Conservation (phyloP, 352 stramenopile species). For the Globisporangium okanoganense region DNA sequence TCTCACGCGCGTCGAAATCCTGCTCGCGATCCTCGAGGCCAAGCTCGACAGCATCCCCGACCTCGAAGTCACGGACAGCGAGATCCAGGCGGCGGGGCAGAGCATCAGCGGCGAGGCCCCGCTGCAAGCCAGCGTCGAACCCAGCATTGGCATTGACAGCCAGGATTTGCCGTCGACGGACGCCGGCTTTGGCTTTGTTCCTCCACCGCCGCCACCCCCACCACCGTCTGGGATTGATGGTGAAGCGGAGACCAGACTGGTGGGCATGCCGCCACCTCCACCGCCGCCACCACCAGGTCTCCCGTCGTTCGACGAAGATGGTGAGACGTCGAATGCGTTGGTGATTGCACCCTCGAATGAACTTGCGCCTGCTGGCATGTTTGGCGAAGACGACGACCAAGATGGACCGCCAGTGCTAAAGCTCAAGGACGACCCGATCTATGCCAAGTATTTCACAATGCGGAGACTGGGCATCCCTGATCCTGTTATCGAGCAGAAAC, state of each 20-base stretch:
- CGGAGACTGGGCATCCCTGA: slow-evolving; percentile 65
- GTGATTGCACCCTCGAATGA: slow-evolving; percentile 27
- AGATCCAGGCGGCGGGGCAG: slow-evolving; percentile 38
- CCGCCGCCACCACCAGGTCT: slow-evolving; percentile 27
- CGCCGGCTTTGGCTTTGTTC: slow-evolving; percentile 17
- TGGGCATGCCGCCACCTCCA: slow-evolving; percentile 26
- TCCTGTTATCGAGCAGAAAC: slow-evolving; percentile 73
- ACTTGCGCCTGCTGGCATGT: slow-evolving; percentile 12
- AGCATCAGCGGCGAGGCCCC: slow-evolving; percentile 21
- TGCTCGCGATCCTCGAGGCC: slow-evolving; percentile 79
- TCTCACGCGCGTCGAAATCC: slow-evolving; percentile 80
- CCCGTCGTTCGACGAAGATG: slow-evolving; percentile 23
- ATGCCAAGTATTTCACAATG: slow-evolving; percentile 88
- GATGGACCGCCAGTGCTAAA: slow-evolving; percentile 51
- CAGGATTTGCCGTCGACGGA: slow-evolving; percentile 58
- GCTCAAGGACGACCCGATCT: slow-evolving; percentile 78
- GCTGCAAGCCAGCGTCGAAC: neutral
- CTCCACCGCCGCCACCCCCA: slow-evolving; percentile 47
- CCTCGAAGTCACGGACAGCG: slow-evolving; percentile 58
- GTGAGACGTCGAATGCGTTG: slow-evolving; percentile 21
- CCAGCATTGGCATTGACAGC: slow-evolving; percentile 54
- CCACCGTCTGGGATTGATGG: slow-evolving; percentile 12
- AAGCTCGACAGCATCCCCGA: slow-evolving; percentile 85
- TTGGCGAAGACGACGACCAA: slow-evolving; percentile 23
- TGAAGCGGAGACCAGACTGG: slow-evolving; percentile 14